Evolutionary conservation across 73 alveolate genomes (phyloP), one percentile per base, ranked within the genome.

Genomic region (Tetrahymena elliotti): DNA sequence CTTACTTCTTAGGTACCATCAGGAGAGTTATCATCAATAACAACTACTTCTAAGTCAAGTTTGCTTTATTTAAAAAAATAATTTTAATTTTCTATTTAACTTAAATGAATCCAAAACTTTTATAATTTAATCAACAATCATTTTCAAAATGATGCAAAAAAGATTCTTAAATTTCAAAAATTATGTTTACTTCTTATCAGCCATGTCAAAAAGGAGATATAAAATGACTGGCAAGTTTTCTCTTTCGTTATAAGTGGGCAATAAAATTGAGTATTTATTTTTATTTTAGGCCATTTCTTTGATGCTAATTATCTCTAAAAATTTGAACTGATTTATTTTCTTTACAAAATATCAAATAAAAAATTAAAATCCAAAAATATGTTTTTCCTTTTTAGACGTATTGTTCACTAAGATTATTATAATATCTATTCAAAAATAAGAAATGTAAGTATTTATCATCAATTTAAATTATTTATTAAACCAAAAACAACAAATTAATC

Each of bases 231-330:
- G 99, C 13, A 99, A 96, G 97, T 99, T 99, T 82, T 99, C 99
- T 47, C 99, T 96, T 94, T 99, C 99, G 83, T 99, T 97, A 96
- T 99, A 99, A 40, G 99, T 99, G 20, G 99, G 99, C 84, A 99
- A 96, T 83, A 99, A 93, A 53, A 99, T 98, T 16, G 99, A 98
- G 97, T 98, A 98, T 97, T 98, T 97, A 36, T 33, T 35, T 95
- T 53, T 41, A 35, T 38, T 97, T 31, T 37, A 35, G 33, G 93
- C 33, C 93, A 84, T 84, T 84, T 84, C 22, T 35, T 82, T 82
- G 11, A 10, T 84, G 54, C 54, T 84, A 84, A 68, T 68, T 27
- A 22, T 22, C 88, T 68, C 20, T 47, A 2, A 12, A 10, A 10
- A 27, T 68, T 68, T 68, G 22, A 68, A 68, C 38, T 27, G 88